These are phyloP conservation scores for Prunus padus DNA, from an alignment of 306 rosid species.

Conservation along the genomic window DNA sequence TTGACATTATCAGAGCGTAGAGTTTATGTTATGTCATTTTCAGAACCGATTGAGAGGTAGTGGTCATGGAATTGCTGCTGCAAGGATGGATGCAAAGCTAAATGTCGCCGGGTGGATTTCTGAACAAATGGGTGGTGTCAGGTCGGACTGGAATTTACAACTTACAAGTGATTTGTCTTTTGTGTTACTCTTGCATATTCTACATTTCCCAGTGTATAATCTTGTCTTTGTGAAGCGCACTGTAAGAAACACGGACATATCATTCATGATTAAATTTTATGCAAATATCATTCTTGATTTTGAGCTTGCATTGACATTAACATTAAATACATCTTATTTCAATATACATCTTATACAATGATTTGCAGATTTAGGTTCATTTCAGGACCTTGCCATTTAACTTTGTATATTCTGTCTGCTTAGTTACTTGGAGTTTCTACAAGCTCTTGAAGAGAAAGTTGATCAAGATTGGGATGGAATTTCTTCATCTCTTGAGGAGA, in stretches of 20 bases:
- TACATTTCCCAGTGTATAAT: background rate
- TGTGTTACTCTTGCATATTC: conserved; percentile 3
- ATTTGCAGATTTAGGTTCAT: background rate
- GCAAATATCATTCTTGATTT: no score
- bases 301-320: background rate
- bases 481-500: conserved; percentile 91
- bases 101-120: conserved; percentile 94
- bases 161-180: conserved; percentile 17
- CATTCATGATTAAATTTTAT: no score
- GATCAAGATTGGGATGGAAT: conserved; percentile 83
- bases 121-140: conserved; percentile 95
- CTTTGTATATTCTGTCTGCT: conserved; percentile 26
- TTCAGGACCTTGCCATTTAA: conserved; percentile 4
- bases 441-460: conserved; percentile 76
- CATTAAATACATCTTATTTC: background rate
- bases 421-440: conserved; percentile 88
- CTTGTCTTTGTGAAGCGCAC: conserved; percentile 2
- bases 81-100: conserved; percentile 96
- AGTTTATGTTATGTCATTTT: conserved; percentile 4
- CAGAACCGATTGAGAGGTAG: conserved; percentile 96
- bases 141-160: conserved; percentile 55
- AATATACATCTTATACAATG: background rate
- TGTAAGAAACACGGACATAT: background rate
- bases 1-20: background rate
- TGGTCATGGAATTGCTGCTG: conserved; percentile 96